Evolutionary conservation across 805 yeast species (phyloP).

Genomic region (Saccharomycopsis fibuligera): DNA sequence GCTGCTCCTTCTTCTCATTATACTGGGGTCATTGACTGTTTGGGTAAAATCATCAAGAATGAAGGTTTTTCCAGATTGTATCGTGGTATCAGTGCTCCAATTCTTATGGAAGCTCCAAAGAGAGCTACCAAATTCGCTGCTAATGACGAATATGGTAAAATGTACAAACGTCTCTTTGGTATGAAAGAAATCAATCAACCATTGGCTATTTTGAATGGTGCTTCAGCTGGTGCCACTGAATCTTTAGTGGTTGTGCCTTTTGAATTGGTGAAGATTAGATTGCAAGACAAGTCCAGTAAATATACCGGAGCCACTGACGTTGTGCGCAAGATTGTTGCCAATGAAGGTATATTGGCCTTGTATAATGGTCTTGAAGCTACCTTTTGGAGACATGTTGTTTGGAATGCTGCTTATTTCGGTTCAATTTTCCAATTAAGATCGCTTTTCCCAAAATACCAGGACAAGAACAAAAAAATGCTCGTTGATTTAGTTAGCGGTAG

Average conservation of each 20-base stretch:
- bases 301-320: conserved; percentile 85
- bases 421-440: conserved; percentile 80
- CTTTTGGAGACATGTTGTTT: conserved; percentile 89
- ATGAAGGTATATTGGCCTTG: conserved; percentile 76
- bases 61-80: conserved; percentile 84
- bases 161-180: conserved; percentile 69
- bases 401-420: conserved; percentile 99
- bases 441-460: conserved; percentile 71
- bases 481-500: conserved; percentile 90
- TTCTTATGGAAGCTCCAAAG: conserved; percentile 98
- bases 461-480: conserved; percentile 65
- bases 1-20: conserved; percentile 36
- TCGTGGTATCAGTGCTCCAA: conserved; percentile 93
- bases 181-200: conserved; percentile 67
- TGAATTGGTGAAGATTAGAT: conserved; percentile 89
- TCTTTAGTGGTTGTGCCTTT: conserved; percentile 96
- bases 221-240: conserved; percentile 97
- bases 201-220: conserved; percentile 87
- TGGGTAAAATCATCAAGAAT: conserved; percentile 71
- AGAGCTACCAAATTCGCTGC: conserved; percentile 98
- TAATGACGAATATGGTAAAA: conserved; percentile 91
- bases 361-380: conserved; percentile 97
- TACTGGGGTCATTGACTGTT: conserved; percentile 77
- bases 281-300: conserved; percentile 81
- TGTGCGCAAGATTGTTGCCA: conserved; percentile 58